These are phyloP conservation scores for Pestalotiopsis fici DNA, from an alignment of 2,329 filamentous ascomycete genomes.

Conservation along the genomic window DNA sequence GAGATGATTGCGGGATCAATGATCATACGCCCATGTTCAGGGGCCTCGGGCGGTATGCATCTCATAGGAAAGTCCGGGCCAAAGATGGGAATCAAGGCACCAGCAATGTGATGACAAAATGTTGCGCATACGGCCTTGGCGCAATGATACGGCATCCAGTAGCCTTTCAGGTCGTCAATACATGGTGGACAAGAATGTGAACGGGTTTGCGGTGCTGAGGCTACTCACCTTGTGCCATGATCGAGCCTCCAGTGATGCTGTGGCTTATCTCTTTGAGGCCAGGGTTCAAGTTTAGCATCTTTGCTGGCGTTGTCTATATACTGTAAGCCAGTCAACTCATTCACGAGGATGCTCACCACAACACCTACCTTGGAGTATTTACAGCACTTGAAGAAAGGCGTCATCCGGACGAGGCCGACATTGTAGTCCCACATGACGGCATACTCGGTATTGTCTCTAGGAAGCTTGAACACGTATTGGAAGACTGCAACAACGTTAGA, in stretches of 20 bases:
- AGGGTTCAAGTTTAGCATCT: slow-evolving; percentile 75
- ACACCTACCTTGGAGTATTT: slow-evolving; percentile 78
- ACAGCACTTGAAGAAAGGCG: slow-evolving; percentile 90
- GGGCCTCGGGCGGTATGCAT: slow-evolving; percentile 66
- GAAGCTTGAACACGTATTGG: slow-evolving; percentile 78
- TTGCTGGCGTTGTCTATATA: slow-evolving; percentile 79
- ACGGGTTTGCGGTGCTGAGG: neutral
- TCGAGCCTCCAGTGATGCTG: slow-evolving; percentile 90
- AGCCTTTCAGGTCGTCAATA: slow-evolving; percentile 57
- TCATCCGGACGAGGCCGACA: slow-evolving; percentile 89
- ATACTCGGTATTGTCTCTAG: slow-evolving; percentile 66
- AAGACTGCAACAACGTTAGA: slow-evolving; percentile 59
- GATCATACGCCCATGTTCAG: slow-evolving; percentile 67
- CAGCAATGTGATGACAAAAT: slow-evolving; percentile 84
- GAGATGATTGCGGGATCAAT: slow-evolving; percentile 60
- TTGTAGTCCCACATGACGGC: slow-evolving; percentile 98
- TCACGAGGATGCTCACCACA: neutral
- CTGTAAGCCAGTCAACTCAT: slow-evolving; percentile 10
- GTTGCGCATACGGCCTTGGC: slow-evolving; percentile 86
- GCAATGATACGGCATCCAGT: slow-evolving; percentile 93
- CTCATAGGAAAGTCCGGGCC: slow-evolving; percentile 75
- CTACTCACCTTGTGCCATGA: slow-evolving; percentile 78
- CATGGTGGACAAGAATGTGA: neutral
- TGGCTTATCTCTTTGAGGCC: slow-evolving; percentile 88
- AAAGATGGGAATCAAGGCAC: slow-evolving; percentile 87